Conservation (phyloP, 495 filamentous ascomycete genomes). For the Xylaria acuta region DNA sequence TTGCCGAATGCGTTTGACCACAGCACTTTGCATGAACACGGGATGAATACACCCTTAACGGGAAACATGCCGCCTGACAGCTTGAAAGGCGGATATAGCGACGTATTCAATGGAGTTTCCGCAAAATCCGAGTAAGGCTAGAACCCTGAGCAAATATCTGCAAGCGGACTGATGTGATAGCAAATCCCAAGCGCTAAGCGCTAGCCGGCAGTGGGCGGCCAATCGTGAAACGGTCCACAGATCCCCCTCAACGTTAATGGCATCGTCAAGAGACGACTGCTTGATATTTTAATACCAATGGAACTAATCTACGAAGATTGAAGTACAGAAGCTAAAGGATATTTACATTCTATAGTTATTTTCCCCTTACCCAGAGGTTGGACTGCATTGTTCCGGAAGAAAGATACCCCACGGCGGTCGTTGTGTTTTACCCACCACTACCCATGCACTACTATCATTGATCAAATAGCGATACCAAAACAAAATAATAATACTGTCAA, state of each 20-base stretch:
- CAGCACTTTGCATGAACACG: slow-evolving; percentile 39
- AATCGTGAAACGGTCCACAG: slow-evolving; percentile 12
- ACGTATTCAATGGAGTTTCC: slow-evolving; percentile 22
- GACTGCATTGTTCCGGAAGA: slow-evolving; percentile 27
- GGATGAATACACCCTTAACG: slow-evolving; percentile 37
- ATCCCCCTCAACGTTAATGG: slow-evolving; percentile 9
- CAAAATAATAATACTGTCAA: slow-evolving; percentile 17
- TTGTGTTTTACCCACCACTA: slow-evolving; percentile 23
- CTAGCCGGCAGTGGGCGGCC: slow-evolving; percentile 15
- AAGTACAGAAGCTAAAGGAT: slow-evolving; percentile 3
- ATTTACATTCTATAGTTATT: slow-evolving; percentile 16
- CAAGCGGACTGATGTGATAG: slow-evolving; percentile 16
- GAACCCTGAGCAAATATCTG: slow-evolving; percentile 1
- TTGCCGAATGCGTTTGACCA: slow-evolving; percentile 42
- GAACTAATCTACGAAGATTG: slow-evolving; percentile 20
- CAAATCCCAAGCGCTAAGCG: neutral
- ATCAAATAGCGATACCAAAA: slow-evolving; percentile 11
- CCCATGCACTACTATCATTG: slow-evolving; percentile 11
- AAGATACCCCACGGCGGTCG: slow-evolving; percentile 31
- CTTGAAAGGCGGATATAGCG: slow-evolving; percentile 35
- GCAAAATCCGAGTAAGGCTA: slow-evolving; percentile 25
- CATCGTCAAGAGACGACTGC: neutral
- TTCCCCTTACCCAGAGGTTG: slow-evolving; percentile 18
- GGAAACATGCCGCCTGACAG: slow-evolving; percentile 40
- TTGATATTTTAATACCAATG: slow-evolving; percentile 16